Evolutionary conservation across 2,329 filamentous ascomycete genomes (phyloP).

Genomic region (Orbilia brochopaga): DNA sequence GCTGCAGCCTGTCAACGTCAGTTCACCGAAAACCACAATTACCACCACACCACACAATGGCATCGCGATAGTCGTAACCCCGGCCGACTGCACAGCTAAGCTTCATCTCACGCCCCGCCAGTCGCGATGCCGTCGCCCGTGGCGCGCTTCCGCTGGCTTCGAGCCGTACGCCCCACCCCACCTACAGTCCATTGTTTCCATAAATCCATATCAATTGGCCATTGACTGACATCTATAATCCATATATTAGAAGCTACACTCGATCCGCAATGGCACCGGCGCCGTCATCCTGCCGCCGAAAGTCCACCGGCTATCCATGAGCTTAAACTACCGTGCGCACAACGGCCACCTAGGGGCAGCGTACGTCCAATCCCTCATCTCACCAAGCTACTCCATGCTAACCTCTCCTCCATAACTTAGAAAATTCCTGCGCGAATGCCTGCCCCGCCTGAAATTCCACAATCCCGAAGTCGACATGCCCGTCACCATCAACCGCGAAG

Average conservation of each 20-base stretch:
- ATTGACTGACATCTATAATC: slow-evolving; percentile 8
- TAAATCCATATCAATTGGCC: too few relatives aligned
- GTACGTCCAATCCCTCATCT: slow-evolving; percentile 61
- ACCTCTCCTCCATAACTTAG: slow-evolving; percentile 63
- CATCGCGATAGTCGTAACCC: not conserved
- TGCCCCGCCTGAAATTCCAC: slow-evolving; percentile 90
- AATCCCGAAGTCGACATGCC: slow-evolving; percentile 62
- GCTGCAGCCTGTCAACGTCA: slow-evolving; percentile 12
- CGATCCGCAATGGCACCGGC: slow-evolving; percentile 77
- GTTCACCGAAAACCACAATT: slow-evolving; percentile 13
- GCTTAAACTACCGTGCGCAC: slow-evolving; percentile 69
- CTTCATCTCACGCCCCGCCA: not conserved
- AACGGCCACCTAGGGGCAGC: slow-evolving; percentile 75
- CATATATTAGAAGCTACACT: slow-evolving; percentile 69
- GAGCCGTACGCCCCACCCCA: slow-evolving; percentile 44
- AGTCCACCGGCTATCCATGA: slow-evolving; percentile 75
- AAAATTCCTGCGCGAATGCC: slow-evolving; percentile 84
- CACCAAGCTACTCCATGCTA: slow-evolving; percentile 54
- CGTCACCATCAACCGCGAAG: slow-evolving; percentile 16
- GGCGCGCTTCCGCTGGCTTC: slow-evolving; percentile 52
- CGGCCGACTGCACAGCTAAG: not conserved
- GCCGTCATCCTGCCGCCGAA: slow-evolving; percentile 79
- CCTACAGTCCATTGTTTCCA: not conserved
- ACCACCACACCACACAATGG: not conserved
- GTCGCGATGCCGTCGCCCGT: slow-evolving; percentile 52